Evolutionary conservation across 805 yeast species (phyloP).

Genomic region (Candida alai): DNA sequence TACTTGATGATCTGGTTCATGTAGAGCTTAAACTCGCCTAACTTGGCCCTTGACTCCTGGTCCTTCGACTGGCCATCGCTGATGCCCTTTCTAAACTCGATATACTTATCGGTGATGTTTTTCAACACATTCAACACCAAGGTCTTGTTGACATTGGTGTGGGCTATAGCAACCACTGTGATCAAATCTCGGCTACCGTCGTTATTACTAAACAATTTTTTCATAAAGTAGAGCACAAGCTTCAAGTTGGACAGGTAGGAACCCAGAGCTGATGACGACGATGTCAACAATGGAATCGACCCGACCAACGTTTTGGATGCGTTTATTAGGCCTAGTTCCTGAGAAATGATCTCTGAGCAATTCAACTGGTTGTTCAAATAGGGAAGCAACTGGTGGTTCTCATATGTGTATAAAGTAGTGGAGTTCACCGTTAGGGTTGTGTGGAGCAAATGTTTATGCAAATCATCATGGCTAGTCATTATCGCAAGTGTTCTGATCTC

Average conservation of each 20-base stretch:
- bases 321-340: constrained; percentile 53
- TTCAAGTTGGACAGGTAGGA: constrained; percentile 23
- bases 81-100: constrained; percentile 33
- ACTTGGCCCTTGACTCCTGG: constrained; percentile 17
- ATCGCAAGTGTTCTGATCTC: too few relatives aligned
- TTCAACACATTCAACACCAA: constrained; percentile 47
- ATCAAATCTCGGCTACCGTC: constrained; percentile 48
- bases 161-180: constrained; percentile 48
- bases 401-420: constrained; percentile 56
- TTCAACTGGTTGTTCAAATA: constrained; percentile 42
- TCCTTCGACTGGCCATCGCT: constrained; percentile 7
- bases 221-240: constrained; percentile 45
- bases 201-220: constrained; percentile 35
- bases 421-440: constrained; percentile 52
- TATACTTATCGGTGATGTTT: constrained; percentile 48
- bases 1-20: constrained; percentile 54
- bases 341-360: constrained; percentile 51
- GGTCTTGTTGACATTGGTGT: constrained; percentile 40
- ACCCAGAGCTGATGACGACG: too few relatives aligned
- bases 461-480: constrained; percentile 9
- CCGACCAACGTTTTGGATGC: constrained; percentile 42
- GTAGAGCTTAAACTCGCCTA: constrained; percentile 51
- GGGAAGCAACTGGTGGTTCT: constrained; percentile 42
- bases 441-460: constrained; percentile 28
- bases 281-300: constrained; percentile 30